These are phyloP conservation scores for Podila verticillata DNA, from an alignment of 192 early-diverging fungal species.

Conservation along the genomic window DNA sequence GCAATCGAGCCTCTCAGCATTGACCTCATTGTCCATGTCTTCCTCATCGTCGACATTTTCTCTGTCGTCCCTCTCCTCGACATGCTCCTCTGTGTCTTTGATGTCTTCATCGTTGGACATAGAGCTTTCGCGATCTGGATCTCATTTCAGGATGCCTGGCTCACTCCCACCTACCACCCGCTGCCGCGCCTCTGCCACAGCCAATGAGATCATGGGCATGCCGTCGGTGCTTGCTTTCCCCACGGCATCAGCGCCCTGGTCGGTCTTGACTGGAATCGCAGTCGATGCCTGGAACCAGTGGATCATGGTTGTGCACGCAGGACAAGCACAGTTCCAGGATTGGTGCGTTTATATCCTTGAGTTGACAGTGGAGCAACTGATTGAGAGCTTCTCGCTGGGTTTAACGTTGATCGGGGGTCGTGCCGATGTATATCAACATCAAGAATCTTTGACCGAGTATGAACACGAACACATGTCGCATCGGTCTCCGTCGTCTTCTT, in stretches of 20 bases:
- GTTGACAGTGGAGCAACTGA: conserved; percentile 27
- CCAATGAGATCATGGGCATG: conserved; percentile 9
- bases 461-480: neutral
- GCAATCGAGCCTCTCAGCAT: conserved; percentile 18
- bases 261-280: conserved; percentile 14
- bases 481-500: neutral
- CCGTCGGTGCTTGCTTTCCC: conserved; percentile 21
- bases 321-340: conserved; percentile 39
- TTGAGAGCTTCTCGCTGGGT: conserved; percentile 34
- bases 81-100: neutral
- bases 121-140: neutral
- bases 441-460: neutral
- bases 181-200: neutral
- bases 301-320: conserved; percentile 37
- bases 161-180: conserved; percentile 9
- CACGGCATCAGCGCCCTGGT: conserved; percentile 7
- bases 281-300: conserved; percentile 44
- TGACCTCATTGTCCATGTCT: conserved; percentile 12
- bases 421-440: neutral
- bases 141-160: conserved; percentile 16
- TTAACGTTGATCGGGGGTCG: conserved; percentile 20
- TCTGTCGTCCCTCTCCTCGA: neutral
- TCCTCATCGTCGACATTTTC: neutral
- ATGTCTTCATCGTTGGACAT: neutral
- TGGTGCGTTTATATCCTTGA: conserved; percentile 45